Evolutionary conservation across 1,284 basidiomycete species (phyloP).

Genomic region (Irpex lacteus): DNA sequence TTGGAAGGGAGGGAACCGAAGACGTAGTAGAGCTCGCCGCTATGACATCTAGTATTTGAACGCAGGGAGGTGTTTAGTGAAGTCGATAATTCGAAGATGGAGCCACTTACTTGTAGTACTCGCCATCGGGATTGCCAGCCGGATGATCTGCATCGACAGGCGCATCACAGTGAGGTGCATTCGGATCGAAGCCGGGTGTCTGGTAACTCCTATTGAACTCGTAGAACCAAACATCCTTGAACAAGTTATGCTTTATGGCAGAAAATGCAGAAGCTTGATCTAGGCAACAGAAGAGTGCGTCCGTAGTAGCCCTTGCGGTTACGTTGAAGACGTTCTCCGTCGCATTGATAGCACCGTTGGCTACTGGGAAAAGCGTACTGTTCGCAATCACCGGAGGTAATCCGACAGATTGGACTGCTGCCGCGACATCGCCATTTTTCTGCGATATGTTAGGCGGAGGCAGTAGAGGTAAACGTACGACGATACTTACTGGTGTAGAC

Average conservation of each 20-base stretch:
- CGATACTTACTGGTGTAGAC: slow-evolving; percentile 23
- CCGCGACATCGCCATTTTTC: slow-evolving; percentile 21
- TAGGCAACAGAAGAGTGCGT: slow-evolving; percentile 37
- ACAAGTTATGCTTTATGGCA: slow-evolving; percentile 30
- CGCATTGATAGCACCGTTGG: slow-evolving; percentile 23
- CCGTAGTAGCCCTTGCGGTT: slow-evolving; percentile 32
- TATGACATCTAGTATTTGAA: slow-evolving; percentile 32
- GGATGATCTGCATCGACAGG: slow-evolving; percentile 31
- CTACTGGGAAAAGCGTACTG: slow-evolving; percentile 30
- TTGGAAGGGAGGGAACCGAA: slow-evolving; percentile 34
- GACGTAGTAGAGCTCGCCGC: slow-evolving; percentile 37
- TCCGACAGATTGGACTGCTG: slow-evolving; percentile 19
- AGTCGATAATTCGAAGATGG: neutral
- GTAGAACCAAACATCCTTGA: slow-evolving; percentile 34
- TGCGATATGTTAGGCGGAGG: slow-evolving; percentile 5
- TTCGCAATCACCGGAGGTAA: slow-evolving; percentile 22
- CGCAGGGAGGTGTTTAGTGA: neutral
- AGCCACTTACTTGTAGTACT: slow-evolving; percentile 30
- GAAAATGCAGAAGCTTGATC: slow-evolving; percentile 37
- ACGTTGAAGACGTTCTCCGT: slow-evolving; percentile 35
- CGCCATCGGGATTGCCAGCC: slow-evolving; percentile 31
- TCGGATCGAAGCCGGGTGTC: slow-evolving; percentile 34
- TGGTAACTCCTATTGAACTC: slow-evolving; percentile 38
- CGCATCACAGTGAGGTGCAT: slow-evolving; percentile 34
- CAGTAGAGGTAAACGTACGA: neutral